Evolutionary conservation across 1,284 basidiomycete genomes (phyloP).

Genomic region (Sanghuangporus baumii): DNA sequence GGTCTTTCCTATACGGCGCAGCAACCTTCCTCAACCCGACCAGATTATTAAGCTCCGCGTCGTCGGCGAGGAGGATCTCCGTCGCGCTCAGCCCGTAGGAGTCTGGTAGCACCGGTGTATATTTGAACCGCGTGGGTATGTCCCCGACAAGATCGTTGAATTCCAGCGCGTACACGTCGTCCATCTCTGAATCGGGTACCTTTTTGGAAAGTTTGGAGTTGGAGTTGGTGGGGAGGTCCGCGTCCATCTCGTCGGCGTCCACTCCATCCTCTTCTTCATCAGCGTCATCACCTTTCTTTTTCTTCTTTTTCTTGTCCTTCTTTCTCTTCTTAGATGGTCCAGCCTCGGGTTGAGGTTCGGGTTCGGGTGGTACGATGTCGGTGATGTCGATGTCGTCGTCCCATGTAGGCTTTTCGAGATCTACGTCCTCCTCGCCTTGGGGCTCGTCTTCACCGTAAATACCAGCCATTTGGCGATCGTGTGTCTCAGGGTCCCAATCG

Average conservation of each 20-base stretch:
- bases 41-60: slow-evolving; percentile 89
- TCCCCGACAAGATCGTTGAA: slow-evolving; percentile 96
- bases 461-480: slow-evolving; percentile 72
- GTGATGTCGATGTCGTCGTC: slow-evolving; percentile 82
- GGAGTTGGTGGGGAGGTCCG: slow-evolving; percentile 37
- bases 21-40: slow-evolving; percentile 79
- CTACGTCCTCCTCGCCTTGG: slow-evolving; percentile 34
- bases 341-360: slow-evolving; percentile 21
- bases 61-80: slow-evolving; percentile 91
- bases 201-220: slow-evolving; percentile 75
- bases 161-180: slow-evolving; percentile 84
- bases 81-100: slow-evolving; percentile 73
- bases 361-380: slow-evolving; percentile 50
- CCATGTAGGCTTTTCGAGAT: slow-evolving; percentile 79
- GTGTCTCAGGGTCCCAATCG: slow-evolving; percentile 78
- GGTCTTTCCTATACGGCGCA: slow-evolving; percentile 77
- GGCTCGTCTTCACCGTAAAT: slow-evolving; percentile 58
- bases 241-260: slow-evolving; percentile 71
- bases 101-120: slow-evolving; percentile 66
- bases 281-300: slow-evolving; percentile 32
- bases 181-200: slow-evolving; percentile 83
- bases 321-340: slow-evolving; percentile 33
- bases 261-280: slow-evolving; percentile 44
- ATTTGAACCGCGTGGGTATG: slow-evolving; percentile 92
- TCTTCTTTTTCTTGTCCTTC: slow-evolving; percentile 49